Base-by-base conservation (phyloP, 345 rosid genomes). In the Pistacia vera region DNA sequence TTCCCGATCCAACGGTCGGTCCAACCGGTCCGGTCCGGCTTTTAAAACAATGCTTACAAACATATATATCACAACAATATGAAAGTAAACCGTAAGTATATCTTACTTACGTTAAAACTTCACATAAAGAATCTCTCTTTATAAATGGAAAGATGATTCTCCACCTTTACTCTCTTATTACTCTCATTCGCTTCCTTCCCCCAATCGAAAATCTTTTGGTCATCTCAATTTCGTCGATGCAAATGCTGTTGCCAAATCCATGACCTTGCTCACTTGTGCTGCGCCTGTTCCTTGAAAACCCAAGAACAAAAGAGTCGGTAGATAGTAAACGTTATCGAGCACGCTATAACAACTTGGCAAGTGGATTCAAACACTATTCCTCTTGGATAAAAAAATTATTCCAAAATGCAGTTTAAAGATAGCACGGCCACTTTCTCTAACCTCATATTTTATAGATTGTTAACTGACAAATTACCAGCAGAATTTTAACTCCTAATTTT, bases 281-380 rank as follows among this genome's bases (percentile, higher is more conserved):
- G 93, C 97, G 80, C 92, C 94, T 17, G 97, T 91, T 81, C 98
- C 98, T 98, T 93, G 85, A 8, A 41, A 41, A 41, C 7, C 44
- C 44, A 41, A 25, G 25, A 25, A 25, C 25, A 25, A 25, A 25
- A 25, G 25, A 25, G 25, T 25, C 0, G 13, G 13, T 12, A 60
- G 11, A 25, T 10, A 60, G 14, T 20, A 60, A 60, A 58, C 10
- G 7, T 28, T 22, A n/a, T 60, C 63, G 4, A 20, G 28, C 28
- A 6, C 25, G 2, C 30, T 25, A 56, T 56, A 7, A 44, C 49
- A 8, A 48, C 52, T 48, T 48, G 11, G 52, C 52, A 17, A 2
- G 63, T 0, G 33, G 33, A 20, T 20, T 28, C 25, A 25, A 60
- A 20, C 1, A 22, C 9, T 4, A 4, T 11, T 60, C 25, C 12